A percentile compares a stretch with the other conserved stretches of the same genome.
phyloP scores from a whole-genome alignment of 2,329 filamentous ascomycete species.

The Trichoderma sp. region DNA sequence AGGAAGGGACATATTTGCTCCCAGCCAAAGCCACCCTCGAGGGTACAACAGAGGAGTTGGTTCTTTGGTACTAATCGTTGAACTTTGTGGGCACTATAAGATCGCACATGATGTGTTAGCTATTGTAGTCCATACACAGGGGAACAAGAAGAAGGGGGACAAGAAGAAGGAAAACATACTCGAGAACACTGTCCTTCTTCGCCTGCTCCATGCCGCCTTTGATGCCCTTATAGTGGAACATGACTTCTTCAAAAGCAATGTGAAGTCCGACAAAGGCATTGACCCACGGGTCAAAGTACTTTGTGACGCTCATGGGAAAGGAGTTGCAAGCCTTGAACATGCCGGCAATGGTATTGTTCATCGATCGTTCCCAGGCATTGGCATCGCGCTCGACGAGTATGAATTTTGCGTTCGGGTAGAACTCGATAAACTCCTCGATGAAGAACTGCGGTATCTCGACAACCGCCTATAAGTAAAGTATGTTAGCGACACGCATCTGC shows the following conservation, averaged over 20 bases:
- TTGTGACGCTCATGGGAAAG: slow-evolving; percentile 37
- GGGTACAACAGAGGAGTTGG: slow-evolving; percentile 36
- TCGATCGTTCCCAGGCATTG: slow-evolving; percentile 38
- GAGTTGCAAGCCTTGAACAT: slow-evolving; percentile 5
- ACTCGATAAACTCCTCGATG: slow-evolving; percentile 34
- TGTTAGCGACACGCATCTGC: slow-evolving; percentile 1
- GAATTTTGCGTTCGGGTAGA: slow-evolving; percentile 41
- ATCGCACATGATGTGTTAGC: neutral
- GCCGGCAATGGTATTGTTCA: slow-evolving; percentile 35
- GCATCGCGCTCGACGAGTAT: slow-evolving; percentile 42
- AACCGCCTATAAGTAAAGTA: slow-evolving; percentile 20
- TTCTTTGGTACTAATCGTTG: slow-evolving; percentile 36
- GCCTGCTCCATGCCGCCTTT: slow-evolving; percentile 14
- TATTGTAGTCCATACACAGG: neutral
- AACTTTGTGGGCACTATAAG: slow-evolving; percentile 33
- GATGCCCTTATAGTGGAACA: slow-evolving; percentile 25
- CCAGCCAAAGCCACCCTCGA: slow-evolving; percentile 44
- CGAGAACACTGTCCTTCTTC: slow-evolving; percentile 4
- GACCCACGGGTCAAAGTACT: slow-evolving; percentile 33
- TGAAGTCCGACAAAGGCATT: slow-evolving; percentile 23
- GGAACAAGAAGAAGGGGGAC: no score
- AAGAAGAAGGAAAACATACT: slow-evolving; percentile 2
- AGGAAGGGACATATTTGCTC: slow-evolving; percentile 43
- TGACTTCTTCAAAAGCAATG: slow-evolving; percentile 15
- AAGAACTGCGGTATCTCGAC: slow-evolving; percentile 35